phyloP scores from a whole-genome alignment of 192 early-diverging fungal genomes.

The Gonapodya prolifera region DNA sequence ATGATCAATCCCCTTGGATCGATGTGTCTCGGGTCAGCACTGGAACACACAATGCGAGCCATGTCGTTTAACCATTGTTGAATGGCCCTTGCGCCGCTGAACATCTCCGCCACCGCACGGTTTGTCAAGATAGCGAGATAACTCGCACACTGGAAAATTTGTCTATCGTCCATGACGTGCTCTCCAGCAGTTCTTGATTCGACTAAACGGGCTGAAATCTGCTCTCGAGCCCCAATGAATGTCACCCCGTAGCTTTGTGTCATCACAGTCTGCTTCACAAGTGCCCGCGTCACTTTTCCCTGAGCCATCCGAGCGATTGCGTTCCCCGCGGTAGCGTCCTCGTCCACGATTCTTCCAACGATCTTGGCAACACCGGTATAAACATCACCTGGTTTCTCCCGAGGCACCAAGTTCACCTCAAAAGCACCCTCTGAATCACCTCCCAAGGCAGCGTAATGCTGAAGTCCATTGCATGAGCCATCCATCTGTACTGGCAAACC shows the following conservation, averaged over 20 bases:
- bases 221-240: conserved; percentile 77
- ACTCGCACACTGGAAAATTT: conserved; percentile 45
- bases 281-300: conserved; percentile 70
- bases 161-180: conserved; percentile 49
- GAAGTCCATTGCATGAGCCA: conserved; percentile 94
- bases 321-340: conserved; percentile 49
- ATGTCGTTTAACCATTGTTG: conserved; percentile 89
- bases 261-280: conserved; percentile 99
- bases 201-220: conserved; percentile 72
- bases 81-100: conserved; percentile 74
- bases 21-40: conserved; percentile 23
- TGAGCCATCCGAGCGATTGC: conserved; percentile 47
- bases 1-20: background rate
- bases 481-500: conserved; percentile 88
- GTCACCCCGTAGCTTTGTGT: conserved; percentile 99
- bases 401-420: conserved; percentile 77
- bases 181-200: conserved; percentile 31
- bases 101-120: conserved; percentile 75
- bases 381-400: conserved; percentile 81
- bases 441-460: conserved; percentile 96
- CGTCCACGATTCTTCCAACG: conserved; percentile 54
- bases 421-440: conserved; percentile 76
- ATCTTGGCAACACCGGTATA: conserved; percentile 77
- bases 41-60: conserved; percentile 69
- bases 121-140: conserved; percentile 78